These are phyloP conservation scores for Ettlia oleoabundans DNA, from an alignment of 139 green algal species.

Conservation along the genomic window DNA sequence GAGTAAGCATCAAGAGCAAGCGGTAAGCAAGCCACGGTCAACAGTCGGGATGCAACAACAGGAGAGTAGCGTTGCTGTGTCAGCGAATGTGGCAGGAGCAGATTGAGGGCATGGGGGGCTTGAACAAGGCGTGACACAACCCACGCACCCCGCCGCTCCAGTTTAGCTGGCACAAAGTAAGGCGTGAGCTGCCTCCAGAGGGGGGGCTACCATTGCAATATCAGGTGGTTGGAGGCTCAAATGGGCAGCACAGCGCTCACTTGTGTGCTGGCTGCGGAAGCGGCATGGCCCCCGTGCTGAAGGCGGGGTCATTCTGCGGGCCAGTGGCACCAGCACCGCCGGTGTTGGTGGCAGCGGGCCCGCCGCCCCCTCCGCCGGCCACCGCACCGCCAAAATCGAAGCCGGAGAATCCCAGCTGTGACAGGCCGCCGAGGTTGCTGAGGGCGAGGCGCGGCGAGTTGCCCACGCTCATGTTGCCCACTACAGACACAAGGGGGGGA, in stretches of 20 bases:
- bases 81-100: too few species aligned
- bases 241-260: background rate
- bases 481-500: background rate
- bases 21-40: too few species aligned
- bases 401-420: slow-evolving; percentile 24
- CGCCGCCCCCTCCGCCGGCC: background rate
- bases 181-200: too few species aligned
- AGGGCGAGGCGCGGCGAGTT: slow-evolving; percentile 36
- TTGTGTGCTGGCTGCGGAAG: background rate
- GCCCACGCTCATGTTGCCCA: slow-evolving; percentile 29
- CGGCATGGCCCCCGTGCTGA: background rate
- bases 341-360: slow-evolving; percentile 4
- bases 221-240: background rate
- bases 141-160: too few species aligned
- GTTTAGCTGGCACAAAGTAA: too few species aligned
- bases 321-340: slow-evolving; percentile 10
- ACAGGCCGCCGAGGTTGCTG: slow-evolving; percentile 31
- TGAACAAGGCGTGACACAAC: too few species aligned
- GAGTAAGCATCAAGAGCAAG: too few species aligned
- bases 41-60: too few species aligned
- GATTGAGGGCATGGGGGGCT: too few species aligned
- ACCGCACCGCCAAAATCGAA: slow-evolving; percentile 9
- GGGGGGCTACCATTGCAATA: background rate
- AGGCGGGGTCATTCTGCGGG: slow-evolving; percentile 5
- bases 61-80: too few species aligned